Base-by-base conservation (phyloP, 179 eudicot species). In the Drosera spatulata region DNA sequence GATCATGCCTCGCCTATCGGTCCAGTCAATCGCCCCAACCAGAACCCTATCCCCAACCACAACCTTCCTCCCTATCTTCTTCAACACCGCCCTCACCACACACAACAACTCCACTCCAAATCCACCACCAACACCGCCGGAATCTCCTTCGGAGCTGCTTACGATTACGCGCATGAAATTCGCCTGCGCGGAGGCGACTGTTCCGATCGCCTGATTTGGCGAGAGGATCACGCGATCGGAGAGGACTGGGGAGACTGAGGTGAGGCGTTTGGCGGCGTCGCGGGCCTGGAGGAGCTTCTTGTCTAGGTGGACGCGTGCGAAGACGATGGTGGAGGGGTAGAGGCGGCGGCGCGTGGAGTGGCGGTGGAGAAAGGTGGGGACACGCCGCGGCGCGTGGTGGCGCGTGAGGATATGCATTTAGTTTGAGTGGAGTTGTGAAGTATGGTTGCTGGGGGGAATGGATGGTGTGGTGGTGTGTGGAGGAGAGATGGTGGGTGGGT, bases 131-230 rank as follows among this genome's bases (percentile, higher is more conserved):
- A 3, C 51, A 12, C 7, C 55, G 44, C 10, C 59, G 39, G 10
- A 10, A 7, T 55, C 58, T 7, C 12, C 59, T 39, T 55, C 55
- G 13, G 50, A 63, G 10, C 56, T 64, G 56, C 61, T 56, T 41
- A 91, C 86, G 14, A 91, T 55, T n/a, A 91, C 98, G 67, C 96
- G 98, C 96, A 91, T 91, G 82, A 91, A 91, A 63, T 91, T 88
- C 40, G 96, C 98, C 45, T 91, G 95, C 6, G 96, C 83, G 4
- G 96, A 72, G 39, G 90, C 76, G 39, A 85, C 96, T 51, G 63
- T 66, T 10, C 88, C 94, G 58, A 87, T 63, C 10, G 91, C 88
- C 57, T 91, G 86, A 56, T 72, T 62, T 0, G 69, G 69, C 5
- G 83, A 62, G 69, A 80, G 95, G 41, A 22, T 41, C 43, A 71